Percentiles rank a stretch among this genome's conserved stretches.
Evolutionary conservation across 805 yeast species (phyloP).

Genomic region (Pichia deserticola): DNA sequence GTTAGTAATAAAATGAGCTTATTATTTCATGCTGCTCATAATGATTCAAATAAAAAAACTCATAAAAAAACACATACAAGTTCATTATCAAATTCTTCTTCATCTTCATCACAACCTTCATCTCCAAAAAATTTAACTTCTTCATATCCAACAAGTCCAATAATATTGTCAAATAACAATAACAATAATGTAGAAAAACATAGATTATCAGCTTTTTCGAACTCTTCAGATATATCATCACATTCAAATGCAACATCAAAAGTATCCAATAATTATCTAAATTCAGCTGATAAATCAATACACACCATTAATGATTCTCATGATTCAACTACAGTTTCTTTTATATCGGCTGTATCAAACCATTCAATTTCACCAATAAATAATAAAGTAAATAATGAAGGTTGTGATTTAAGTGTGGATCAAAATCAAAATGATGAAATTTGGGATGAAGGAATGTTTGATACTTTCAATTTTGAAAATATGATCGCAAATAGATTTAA

Average conservation of each 20-base stretch:
- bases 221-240: not conserved
- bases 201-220: not conserved
- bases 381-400: not conserved
- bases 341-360: too few species aligned
- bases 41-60: not conserved
- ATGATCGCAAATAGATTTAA: slow-evolving; percentile 1
- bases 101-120: not conserved
- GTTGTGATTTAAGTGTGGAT: not conserved
- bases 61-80: not conserved
- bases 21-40: slow-evolving; percentile 5
- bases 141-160: not conserved
- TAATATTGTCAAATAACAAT: not conserved
- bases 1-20: slow-evolving; percentile 12
- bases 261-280: not conserved
- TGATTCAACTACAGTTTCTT: not conserved
- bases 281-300: not conserved
- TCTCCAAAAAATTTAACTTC: not conserved
- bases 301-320: not conserved
- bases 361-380: not conserved
- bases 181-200: not conserved
- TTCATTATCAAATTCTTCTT: not conserved
- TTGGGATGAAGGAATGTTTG: slow-evolving; percentile 11
- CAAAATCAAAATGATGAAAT: slow-evolving; percentile 1
- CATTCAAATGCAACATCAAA: not conserved
- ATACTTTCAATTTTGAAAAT: slow-evolving; percentile 11